phyloP scores from a whole-genome alignment of 495 filamentous ascomycete genomes.

The Penicillium herquei region DNA sequence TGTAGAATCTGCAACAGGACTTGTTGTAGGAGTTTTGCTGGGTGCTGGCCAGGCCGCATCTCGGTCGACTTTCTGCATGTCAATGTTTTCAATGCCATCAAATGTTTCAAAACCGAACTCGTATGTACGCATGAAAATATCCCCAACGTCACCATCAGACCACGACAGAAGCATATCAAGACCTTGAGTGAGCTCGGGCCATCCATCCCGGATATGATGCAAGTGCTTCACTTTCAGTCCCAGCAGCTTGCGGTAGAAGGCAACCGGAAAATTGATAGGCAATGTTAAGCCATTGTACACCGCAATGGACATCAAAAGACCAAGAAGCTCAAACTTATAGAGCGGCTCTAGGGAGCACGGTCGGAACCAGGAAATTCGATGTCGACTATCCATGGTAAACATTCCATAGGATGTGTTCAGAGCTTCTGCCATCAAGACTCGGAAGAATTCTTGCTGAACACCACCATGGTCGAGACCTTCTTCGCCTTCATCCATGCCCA shows the following conservation, averaged over 20 bases:
- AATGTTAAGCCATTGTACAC: constrained; percentile 91
- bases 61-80: constrained; percentile 50
- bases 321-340: constrained; percentile 89
- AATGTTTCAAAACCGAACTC: constrained; percentile 77
- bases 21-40: neutral
- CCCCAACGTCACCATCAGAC: constrained; percentile 76
- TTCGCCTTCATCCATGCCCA: constrained; percentile 78
- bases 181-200: constrained; percentile 75
- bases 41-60: constrained; percentile 39
- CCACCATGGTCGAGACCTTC: constrained; percentile 92
- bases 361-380: constrained; percentile 82
- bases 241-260: constrained; percentile 79
- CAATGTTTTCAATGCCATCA: constrained; percentile 52
- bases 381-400: constrained; percentile 73
- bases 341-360: constrained; percentile 75
- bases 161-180: constrained; percentile 69
- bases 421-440: constrained; percentile 72
- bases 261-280: constrained; percentile 80
- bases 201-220: constrained; percentile 79
- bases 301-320: constrained; percentile 84
- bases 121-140: constrained; percentile 78
- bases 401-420: constrained; percentile 72
- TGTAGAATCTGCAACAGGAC: constrained; percentile 12
- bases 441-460: constrained; percentile 94
- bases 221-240: constrained; percentile 60